Evolutionary conservation across 108 stramenopile species (phyloP), one percentile per base, ranked within the genome.

Genomic region (Nannochloropsis gaditana): DNA sequence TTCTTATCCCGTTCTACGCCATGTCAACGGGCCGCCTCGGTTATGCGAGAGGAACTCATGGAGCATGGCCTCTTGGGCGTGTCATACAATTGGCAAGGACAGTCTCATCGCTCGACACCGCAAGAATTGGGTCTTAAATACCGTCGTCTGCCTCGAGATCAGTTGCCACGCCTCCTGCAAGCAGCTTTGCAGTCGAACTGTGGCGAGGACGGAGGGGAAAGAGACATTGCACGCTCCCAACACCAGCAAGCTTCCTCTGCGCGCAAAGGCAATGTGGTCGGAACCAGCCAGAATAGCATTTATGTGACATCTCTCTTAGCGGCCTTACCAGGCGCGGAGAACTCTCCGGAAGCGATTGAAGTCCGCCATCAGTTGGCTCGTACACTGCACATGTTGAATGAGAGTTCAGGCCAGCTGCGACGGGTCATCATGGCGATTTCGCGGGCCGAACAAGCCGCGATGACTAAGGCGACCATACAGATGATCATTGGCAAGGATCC

Each of bases 61-160:
- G 87, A 84, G 87, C 80, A 47, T 44, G 73, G 81, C 44, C 84
- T 84, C n/a, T 82, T 88, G 3, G 87, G 87, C 11, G 50, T 44
- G 45, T 80, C 87, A 21, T 88, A 82, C 82, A 82, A 88, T 82
- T 88, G 84, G 84, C 44, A 84, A 21, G 43, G 87, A 19, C 47
- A 88, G n/a, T 83, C 87, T 41, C 87, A 84, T 42, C 84, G 84
- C 19, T 83, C 87, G 47, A 88, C 84, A 80, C 84, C 84, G 81
- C 84, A 88, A 10, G 87, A 88, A 81, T 45, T 84, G 2, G 81
- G 50, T 9, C 42, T 80, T 43, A 45, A 81, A n/a, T 84, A 88
- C 80, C 80, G 45, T 19, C 31, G 80, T 5, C 50, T 88, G 2
- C 87, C 87, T 9, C 43, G 80, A 8, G 83, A 88, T 42, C 87